Percentiles rank a stretch among this genome's conserved stretches.
Conservation (phyloP, 192 early-diverging fungal species). For the Funneliformis geosporum region DNA sequence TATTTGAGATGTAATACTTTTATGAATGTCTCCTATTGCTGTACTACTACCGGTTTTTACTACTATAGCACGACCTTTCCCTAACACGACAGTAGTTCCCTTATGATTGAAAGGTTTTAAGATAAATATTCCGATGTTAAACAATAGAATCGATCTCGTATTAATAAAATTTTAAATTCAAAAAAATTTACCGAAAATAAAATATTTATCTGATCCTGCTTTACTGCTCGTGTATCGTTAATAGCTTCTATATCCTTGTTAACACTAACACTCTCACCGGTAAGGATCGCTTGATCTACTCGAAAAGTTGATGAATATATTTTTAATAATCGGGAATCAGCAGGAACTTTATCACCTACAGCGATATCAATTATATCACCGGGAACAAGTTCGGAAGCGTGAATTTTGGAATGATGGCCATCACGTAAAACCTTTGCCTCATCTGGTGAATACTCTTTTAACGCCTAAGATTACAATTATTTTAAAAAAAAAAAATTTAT, state of each 20-base stretch:
- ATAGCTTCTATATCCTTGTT: constrained; percentile 72
- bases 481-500: constrained; percentile 1
- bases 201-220: constrained; percentile 97
- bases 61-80: constrained; percentile 87
- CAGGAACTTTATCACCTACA: constrained; percentile 96
- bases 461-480: constrained; percentile 55
- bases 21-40: constrained; percentile 94
- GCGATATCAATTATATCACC: constrained; percentile 92
- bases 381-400: constrained; percentile 85
- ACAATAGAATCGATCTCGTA: constrained; percentile 3
- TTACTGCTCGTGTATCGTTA: constrained; percentile 72
- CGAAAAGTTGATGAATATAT: constrained; percentile 85
- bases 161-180: constrained; percentile 50
- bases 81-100: constrained; percentile 92
- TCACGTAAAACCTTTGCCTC: constrained; percentile 89
- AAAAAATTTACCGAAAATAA: constrained; percentile 75
- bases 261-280: constrained; percentile 94
- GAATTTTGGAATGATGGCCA: constrained; percentile 64
- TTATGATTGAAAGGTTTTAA: constrained; percentile 51
- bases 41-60: constrained; percentile 84
- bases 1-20: constrained; percentile 78
- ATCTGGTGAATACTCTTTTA: constrained; percentile 95
- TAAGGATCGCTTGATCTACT: constrained; percentile 93
- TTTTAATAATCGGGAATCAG: constrained; percentile 86
- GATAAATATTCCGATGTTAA: constrained; percentile 60